Percentiles rank a stretch among this genome's conserved stretches.
Evolutionary conservation across 306 rosid genomes (phyloP).

Genomic region (Fragaria ananassa): DNA sequence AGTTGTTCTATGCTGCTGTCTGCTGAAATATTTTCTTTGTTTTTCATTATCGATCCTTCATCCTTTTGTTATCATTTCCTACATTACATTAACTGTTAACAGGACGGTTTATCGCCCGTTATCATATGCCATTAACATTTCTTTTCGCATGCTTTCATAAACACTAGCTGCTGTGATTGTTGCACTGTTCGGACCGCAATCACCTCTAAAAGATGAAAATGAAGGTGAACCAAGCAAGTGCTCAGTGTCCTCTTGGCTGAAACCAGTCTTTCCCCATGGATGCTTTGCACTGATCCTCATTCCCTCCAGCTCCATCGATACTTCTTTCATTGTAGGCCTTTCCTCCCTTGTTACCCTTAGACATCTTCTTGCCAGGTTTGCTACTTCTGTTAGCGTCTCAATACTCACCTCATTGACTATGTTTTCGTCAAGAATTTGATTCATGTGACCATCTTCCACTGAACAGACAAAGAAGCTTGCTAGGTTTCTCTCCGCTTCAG

Average conservation of each 20-base stretch:
- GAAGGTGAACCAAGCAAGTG: slow-evolving; percentile 9
- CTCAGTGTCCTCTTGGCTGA: not conserved
- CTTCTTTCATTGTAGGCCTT: slow-evolving; percentile 19
- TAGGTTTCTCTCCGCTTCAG: slow-evolving; percentile 12
- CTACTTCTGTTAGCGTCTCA: slow-evolving; percentile 2
- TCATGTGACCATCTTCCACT: not conserved
- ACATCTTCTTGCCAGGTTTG: slow-evolving; percentile 14
- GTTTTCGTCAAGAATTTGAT: not conserved
- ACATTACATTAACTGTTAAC: not conserved
- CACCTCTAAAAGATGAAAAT: not conserved
- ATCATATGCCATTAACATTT: slow-evolving; percentile 11
- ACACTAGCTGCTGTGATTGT: not conserved
- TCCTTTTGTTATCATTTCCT: not conserved
- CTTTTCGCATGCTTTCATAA: slow-evolving; percentile 17
- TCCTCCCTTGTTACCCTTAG: slow-evolving; percentile 16
- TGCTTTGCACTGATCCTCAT: not conserved
- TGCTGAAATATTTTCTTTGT: not conserved
- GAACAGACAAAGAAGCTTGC: slow-evolving; percentile 15
- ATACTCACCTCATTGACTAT: slow-evolving; percentile 9
- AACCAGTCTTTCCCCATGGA: not conserved
- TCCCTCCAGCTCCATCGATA: slow-evolving; percentile 21
- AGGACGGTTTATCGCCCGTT: not conserved
- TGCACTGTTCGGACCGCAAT: not conserved
- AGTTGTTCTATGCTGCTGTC: not conserved
- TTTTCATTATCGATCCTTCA: not conserved